These are phyloP conservation scores for Paraurostyla sp. DNA, from an alignment of 73 alveolate species.

Conservation along the genomic window DNA sequence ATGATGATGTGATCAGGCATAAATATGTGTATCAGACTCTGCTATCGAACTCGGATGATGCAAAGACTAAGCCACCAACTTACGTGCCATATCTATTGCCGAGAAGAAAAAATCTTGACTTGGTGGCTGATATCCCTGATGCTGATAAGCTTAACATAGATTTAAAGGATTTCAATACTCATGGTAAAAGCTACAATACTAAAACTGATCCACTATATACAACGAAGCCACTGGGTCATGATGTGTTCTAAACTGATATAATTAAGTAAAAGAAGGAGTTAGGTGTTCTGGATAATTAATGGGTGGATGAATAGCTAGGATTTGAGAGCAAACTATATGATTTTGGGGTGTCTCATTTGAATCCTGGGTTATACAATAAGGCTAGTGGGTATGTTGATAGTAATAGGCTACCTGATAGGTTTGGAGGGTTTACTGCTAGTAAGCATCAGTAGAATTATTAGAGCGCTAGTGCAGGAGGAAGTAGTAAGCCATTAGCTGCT, in stretches of 20 bases:
- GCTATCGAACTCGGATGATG: conserved; percentile 24
- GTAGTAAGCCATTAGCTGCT: not conserved
- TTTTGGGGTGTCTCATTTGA: not conserved
- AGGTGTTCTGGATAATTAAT: conserved; percentile 23
- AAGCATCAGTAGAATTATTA: not conserved
- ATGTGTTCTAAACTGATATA: conserved; percentile 29
- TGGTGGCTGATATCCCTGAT: conserved; percentile 47
- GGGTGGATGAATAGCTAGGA: not conserved
- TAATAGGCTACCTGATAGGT: conserved; percentile 35
- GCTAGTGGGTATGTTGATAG: conserved; percentile 33
- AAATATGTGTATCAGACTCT: conserved; percentile 62
- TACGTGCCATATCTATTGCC: conserved; percentile 47
- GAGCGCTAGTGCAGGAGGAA: not conserved
- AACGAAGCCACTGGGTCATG: conserved; percentile 45
- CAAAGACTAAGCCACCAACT: conserved; percentile 20
- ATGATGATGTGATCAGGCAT: conserved; percentile 60
- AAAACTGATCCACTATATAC: conserved; percentile 39
- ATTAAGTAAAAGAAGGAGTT: conserved; percentile 18
- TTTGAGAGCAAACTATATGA: conserved; percentile 28
- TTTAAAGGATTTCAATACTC: not conserved
- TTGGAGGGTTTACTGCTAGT: conserved; percentile 24
- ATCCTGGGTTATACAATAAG: not conserved
- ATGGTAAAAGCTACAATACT: not conserved
- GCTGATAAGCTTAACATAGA: conserved; percentile 1
- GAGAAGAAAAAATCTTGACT: conserved; percentile 40